These are phyloP conservation scores for Fusarium aywerte DNA, from an alignment of 2,329 filamentous ascomycete species.

Conservation along the genomic window DNA sequence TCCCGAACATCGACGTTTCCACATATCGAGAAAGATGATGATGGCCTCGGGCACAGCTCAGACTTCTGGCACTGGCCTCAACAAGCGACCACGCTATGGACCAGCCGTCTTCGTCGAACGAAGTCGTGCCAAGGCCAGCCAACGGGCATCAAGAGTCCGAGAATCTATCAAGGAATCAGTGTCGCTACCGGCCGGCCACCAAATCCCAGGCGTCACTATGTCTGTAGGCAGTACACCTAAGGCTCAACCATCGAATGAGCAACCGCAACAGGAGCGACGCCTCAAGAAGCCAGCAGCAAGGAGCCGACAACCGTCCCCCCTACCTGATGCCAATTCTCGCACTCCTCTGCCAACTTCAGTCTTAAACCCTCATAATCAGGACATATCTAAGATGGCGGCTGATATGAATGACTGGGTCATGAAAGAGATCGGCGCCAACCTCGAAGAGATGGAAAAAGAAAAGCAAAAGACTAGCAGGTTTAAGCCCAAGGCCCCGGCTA, in stretches of 20 bases:
- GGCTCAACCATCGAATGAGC: background rate
- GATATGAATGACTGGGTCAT: conserved; percentile 70
- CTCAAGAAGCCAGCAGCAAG: conserved; percentile 52
- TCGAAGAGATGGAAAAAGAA: conserved; percentile 60
- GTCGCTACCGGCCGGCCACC: conserved; percentile 1
- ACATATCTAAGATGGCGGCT: conserved; percentile 62
- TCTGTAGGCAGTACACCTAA: background rate
- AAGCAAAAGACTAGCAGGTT: conserved; percentile 56
- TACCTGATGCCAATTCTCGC: conserved; percentile 35
- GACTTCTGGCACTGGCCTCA: conserved; percentile 46
- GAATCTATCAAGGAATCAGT: conserved; percentile 24
- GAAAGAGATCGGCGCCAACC: conserved; percentile 65
- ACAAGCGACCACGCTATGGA: conserved; percentile 56
- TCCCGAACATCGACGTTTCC: conserved; percentile 63
- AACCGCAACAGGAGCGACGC: conserved; percentile 38
- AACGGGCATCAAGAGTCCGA: conserved; percentile 36
- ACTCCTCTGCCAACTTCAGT: conserved; percentile 50
- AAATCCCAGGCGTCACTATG: conserved; percentile 7
- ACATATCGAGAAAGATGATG: conserved; percentile 63
- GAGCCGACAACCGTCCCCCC: conserved; percentile 41
- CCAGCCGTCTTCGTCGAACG: conserved; percentile 68
- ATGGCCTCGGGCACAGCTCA: conserved; percentile 42
- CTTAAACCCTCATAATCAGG: conserved; percentile 51
- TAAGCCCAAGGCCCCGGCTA: conserved; percentile 65
- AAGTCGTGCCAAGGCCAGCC: conserved; percentile 53